Evolutionary conservation across 441 rosid genomes (phyloP), one percentile per base, ranked within the genome.

Genomic region (Gossypium trilobum): DNA sequence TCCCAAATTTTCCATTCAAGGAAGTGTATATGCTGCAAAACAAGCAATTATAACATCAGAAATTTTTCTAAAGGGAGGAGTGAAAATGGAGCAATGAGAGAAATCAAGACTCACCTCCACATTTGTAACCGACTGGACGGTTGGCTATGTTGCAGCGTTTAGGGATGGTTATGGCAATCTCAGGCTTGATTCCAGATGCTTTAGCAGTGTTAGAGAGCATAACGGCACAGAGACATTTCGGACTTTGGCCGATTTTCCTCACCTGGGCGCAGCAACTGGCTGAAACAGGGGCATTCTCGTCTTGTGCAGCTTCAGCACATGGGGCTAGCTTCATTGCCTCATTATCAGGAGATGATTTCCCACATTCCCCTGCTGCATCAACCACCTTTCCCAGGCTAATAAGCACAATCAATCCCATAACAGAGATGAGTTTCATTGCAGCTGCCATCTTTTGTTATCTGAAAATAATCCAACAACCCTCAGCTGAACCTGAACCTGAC

Each of bases 71-170:
- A 22, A 56, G 14, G 16, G 16, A 9, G 25, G 11, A 13, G 36
- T 4, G 5, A 36, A 63, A 23, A 61, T 19, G n/a, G 20, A 22
- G 50, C 29, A 31, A 17, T 19, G 50, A 42, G 22, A 31, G 5
- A 14, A 23, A 31, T 67, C 13, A 6, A 11, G 51, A 86, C 78
- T 73, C 3, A 87, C 91, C 64, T 74, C 97, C 92, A 25, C 95
- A 89, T 81, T 86, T 84, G 88, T 82, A 89, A 51, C 97, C 97
- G 0, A 91, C 84, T 0, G 95, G 93, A 59, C 91, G 95, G 74
- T 88, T 77, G 11, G 85, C 89, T n/a, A 91, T 46, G 77, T 86
- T 87, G 89, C 93, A 87, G 62, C 95, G 92, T 76, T 91, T 90
- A 48, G 95, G 95, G 74, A 91, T 85, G 58, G 93, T 86, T 2